Base-by-base conservation (phyloP, 2,329 filamentous ascomycete genomes). In the Phyllosticta citriasiana region DNA sequence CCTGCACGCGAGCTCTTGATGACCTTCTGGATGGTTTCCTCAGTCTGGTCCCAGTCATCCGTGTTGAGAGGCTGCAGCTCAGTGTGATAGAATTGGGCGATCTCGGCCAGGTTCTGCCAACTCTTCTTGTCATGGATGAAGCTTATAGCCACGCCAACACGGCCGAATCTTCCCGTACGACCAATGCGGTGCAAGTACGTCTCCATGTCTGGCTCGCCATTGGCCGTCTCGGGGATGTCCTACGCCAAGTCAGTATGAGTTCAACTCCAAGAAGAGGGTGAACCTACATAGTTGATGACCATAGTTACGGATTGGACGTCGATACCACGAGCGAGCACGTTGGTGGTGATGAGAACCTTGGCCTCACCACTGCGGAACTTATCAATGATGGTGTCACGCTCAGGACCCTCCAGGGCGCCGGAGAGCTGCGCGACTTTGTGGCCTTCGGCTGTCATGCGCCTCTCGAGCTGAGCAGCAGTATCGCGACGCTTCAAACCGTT, bases 171-270 rank as follows among this genome's bases (percentile, higher is more conserved):
- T 65, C 94, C 94, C 14, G 94, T 99, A 71, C 94, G 91, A 64
- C 94, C 94, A 68, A 99, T 99, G 72, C 94, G 89, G 81, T 99
- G 94, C 56, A 99, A 87, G 72, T 99, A 99, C 0, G 94, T 99
- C 78, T 97, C 92, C 55, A 86, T 86, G 71, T 99, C 94, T 14
- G 93, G 88, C 33, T 82, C 77, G 51, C 88, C 86, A 70, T 88
- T 87, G 24, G 73, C 74, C 55, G 75, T 74, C 60, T 80, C 79
- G 3, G 80, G 80, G 35, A 82, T 76, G 68, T 85, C 79, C 65
- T 79, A 62, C 79, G 88, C 88, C 14, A 7, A 40, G 64, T 69
- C 52, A 70, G 61, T 64, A 63, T 33, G 24, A 59, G 14, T 47
- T n/a, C 8, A 25, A 25, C 19, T 12, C 7, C 9, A 2, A 27